A percentile compares a stretch with the other conserved stretches of the same genome.
Conservation (phyloP, 1,284 basidiomycete genomes). For the Trichosporon ovoides region DNA sequence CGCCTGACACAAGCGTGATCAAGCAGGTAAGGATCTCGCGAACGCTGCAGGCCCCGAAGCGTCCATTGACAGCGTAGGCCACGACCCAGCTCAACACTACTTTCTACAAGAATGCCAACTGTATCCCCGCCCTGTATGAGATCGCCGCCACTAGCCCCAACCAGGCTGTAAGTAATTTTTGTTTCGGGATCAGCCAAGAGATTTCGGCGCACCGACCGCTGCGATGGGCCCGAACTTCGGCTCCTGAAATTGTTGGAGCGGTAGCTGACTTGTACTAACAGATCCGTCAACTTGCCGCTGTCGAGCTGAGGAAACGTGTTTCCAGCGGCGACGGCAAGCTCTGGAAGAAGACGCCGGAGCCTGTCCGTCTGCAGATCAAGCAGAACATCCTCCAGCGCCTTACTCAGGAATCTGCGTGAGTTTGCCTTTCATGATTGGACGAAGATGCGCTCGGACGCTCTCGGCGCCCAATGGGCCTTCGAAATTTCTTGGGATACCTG, state of each 20-base stretch:
- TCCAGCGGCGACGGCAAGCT: slow-evolving; percentile 71
- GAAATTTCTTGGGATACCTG: not conserved
- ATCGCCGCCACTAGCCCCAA: slow-evolving; percentile 82
- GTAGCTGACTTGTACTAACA: slow-evolving; percentile 41
- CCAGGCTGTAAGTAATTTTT: slow-evolving; percentile 17
- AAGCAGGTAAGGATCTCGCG: slow-evolving; percentile 64
- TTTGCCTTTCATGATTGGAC: slow-evolving; percentile 14
- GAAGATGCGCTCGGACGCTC: not conserved
- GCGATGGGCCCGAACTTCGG: not conserved
- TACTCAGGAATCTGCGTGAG: slow-evolving; percentile 71
- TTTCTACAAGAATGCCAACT: slow-evolving; percentile 84
- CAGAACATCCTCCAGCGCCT: slow-evolving; percentile 72
- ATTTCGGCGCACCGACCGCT: not conserved
- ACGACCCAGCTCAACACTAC: slow-evolving; percentile 85
- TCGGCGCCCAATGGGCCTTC: not conserved
- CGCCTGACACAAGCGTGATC: slow-evolving; percentile 77
- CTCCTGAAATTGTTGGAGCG: not conserved
- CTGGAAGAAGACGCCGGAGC: slow-evolving; percentile 70
- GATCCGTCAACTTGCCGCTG: slow-evolving; percentile 97
- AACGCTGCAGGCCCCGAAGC: too few species aligned
- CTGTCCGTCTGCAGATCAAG: slow-evolving; percentile 80
- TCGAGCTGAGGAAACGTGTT: slow-evolving; percentile 93
- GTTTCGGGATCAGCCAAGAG: not conserved
- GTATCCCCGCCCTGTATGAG: slow-evolving; percentile 84
- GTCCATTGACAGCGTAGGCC: slow-evolving; percentile 61